Base-by-base conservation (phyloP, 352 stramenopile genomes). In the Plasmopara halstedii region DNA sequence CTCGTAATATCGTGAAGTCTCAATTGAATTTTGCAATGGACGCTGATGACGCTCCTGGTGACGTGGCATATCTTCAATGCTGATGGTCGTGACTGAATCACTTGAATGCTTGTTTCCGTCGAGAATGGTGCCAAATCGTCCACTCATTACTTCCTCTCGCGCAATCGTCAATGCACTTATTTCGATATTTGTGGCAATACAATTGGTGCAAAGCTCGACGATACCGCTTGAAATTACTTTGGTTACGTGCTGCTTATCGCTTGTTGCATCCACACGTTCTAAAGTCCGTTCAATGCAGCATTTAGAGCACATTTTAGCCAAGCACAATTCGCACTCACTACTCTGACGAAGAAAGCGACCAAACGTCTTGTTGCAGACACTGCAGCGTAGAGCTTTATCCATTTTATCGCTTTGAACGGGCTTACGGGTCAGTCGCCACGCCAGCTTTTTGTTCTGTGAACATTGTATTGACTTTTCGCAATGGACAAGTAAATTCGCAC, bases 361-460 rank as follows among this genome's bases (percentile, higher is more conserved):
- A 37, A 82, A 79, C 0, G 35, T 52, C 21, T 74, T 73, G 22
- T 31, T 56, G 58, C 70, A 82, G 35, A 77, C 53, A 33, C 53
- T 62, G 53, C 70, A 82, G 25, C 58, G 49, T 7, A 52, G 46
- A 7, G 56, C 38, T 40, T 53, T 59, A 0, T 23, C 33, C 21
- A 58, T 60, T 14, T 52, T 53, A 2, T 59, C 50, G 10, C 53
- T 41, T 34, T 53, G 44, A 7, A 41, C 49, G 26, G 55, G 43
- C 6, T 36, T 22, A 15, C 57, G 45, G 44, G 64, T 37, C n/a
- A 82, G 42, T 23, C 56, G 53, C 57, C 64, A 69, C 51, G 45
- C 35, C 23, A 83, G 57, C 53, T 83, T 83, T 55, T 79, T 83
- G 58, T 71, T 64, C 41, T 77, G 58, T 15, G 67, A 69, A 44